Base-by-base conservation (phyloP, 1,139 yeast genomes). In the Trichomonascaceae sp. region DNA sequence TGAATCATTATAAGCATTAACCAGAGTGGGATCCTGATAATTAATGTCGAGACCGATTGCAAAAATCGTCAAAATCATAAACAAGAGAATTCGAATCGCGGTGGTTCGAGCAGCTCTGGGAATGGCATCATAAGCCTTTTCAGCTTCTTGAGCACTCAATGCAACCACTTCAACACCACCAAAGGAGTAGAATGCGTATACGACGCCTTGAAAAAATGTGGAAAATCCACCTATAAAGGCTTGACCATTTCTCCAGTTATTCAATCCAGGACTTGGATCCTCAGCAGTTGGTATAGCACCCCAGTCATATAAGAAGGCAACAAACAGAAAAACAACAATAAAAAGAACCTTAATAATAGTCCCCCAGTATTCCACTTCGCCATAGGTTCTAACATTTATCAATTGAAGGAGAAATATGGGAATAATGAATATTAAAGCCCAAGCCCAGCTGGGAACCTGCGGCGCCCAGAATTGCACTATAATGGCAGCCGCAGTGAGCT, bases 401-500 rank as follows among this genome's bases (percentile, higher is more conserved):
- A 70, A 60, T 58, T 70, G 66, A 45, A 58, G 39, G 44, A 63
- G 51, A 46, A 69, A 58, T 32, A 71, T 66, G 15, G 62, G 60
- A 18, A 60, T 61, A 22, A 63, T 60, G 54, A 63, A 61, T 41
- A 62, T 62, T 19, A 60, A 54, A 27, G 63, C 63, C 68, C 68
- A 64, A 2, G 60, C 67, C 50, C 86, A 87, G 76, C 13, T 83
- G 78, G 65, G 82, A 76, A 53, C 81, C 77, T 55, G 73, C 58
- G 51, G 69, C 52, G 81, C 76, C 88, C 88, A 83, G 65, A 77
- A 83, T 61, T 80, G 82, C 65, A 83, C 77, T 1, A 83, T 79
- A 50, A 82, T 70, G 2, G 84, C 77, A 27, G 83, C 84, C 0
- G 87, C 86, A 43, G 72, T 72, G 53, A 74, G 74, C 56, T 75